These are phyloP conservation scores for Taiozyma sp. DNA, from an alignment of 1,139 yeast genomes.

Conservation along the genomic window DNA sequence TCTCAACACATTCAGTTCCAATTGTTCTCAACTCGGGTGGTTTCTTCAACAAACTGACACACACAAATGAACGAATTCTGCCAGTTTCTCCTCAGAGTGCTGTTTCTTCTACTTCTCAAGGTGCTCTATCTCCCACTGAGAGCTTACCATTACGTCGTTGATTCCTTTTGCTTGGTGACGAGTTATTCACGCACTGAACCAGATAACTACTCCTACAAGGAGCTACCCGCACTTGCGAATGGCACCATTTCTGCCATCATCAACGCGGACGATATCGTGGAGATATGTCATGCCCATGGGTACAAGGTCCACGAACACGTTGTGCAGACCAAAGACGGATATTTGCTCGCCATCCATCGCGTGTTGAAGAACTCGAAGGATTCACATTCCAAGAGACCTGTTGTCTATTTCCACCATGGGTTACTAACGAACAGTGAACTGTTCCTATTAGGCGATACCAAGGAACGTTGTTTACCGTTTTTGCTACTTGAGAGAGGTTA, in stretches of 20 bases:
- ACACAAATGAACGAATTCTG: background rate
- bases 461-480: conserved; percentile 56
- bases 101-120: background rate
- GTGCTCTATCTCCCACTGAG: background rate
- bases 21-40: too few species aligned
- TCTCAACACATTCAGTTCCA: too few species aligned
- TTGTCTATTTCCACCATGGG: conserved; percentile 82
- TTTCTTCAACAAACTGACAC: too few species aligned
- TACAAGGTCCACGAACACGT: conserved; percentile 62
- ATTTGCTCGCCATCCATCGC: conserved; percentile 42
- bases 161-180: background rate
- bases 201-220: background rate
- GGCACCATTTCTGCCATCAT: conserved; percentile 12
- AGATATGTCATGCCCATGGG: conserved; percentile 52
- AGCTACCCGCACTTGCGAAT: background rate
- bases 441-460: conserved; percentile 57
- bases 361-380: conserved; percentile 30
- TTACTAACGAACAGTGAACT: conserved; percentile 78
- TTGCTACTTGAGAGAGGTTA: conserved; percentile 67
- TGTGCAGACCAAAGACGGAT: conserved; percentile 48
- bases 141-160: background rate
- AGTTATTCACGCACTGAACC: background rate
- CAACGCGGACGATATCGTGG: conserved; percentile 45
- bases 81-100: background rate
- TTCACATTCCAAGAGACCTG: conserved; percentile 33